These are phyloP conservation scores for Tritrichomonas musculus DNA, from an alignment of 208 protist genomes.

Conservation along the genomic window DNA sequence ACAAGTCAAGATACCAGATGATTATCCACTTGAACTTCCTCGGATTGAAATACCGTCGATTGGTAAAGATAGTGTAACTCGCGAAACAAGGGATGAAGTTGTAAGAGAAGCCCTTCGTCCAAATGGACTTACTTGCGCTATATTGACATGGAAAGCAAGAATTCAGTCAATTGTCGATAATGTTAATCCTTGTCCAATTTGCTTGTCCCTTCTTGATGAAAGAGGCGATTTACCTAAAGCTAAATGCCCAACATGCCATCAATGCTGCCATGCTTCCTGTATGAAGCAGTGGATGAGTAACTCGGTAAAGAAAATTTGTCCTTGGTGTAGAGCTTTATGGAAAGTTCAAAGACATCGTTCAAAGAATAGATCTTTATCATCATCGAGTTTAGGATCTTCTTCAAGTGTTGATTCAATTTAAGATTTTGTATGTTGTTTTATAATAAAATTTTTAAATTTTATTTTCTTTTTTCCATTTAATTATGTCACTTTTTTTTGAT, in stretches of 20 bases:
- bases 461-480: no score
- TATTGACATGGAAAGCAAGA: neutral
- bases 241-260: neutral
- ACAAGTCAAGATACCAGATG: neutral
- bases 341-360: neutral
- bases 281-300: neutral
- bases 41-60: neutral
- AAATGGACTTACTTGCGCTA: neutral
- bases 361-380: no score
- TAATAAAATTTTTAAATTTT: no score
- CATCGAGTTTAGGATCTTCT: no score
- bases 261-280: neutral
- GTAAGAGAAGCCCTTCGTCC: neutral
- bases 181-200: neutral
- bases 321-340: neutral
- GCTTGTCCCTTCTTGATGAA: neutral
- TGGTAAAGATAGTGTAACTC: neutral
- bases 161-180: neutral
- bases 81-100: neutral
- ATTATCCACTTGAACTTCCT: neutral
- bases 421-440: no score
- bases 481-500: no score
- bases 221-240: neutral
- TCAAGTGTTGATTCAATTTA: no score
- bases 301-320: neutral